Conservation (phyloP, 2,329 filamentous ascomycete species). For the Mollisiaceae sp. region DNA sequence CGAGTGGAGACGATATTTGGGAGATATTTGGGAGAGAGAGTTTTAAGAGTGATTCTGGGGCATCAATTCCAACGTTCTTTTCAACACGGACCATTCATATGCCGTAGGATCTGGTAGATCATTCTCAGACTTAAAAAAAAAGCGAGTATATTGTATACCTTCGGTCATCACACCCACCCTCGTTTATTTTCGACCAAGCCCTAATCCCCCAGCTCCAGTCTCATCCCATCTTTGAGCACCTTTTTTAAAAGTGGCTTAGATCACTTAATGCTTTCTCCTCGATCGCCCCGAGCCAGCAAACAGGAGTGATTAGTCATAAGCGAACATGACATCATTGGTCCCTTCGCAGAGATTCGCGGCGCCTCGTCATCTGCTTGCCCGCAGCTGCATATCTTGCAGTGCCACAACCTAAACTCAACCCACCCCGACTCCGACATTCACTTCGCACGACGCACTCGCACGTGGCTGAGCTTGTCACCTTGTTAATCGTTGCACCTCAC, state of each 20-base stretch:
- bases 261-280: background rate
- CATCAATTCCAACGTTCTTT: no score
- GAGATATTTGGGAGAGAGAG: no score
- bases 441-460: slow-evolving; percentile 1
- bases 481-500: background rate
- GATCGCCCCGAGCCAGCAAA: background rate
- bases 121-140: no score
- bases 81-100: no score
- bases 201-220: no score
- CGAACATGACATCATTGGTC: background rate
- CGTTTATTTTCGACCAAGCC: no score
- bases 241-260: background rate
- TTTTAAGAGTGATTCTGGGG: no score
- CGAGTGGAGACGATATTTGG: no score
- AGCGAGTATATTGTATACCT: no score
- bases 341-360: background rate
- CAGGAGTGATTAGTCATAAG: background rate
- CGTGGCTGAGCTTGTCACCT: slow-evolving; percentile 6
- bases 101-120: no score
- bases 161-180: no score
- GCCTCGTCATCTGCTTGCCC: slow-evolving; percentile 1
- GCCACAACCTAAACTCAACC: background rate
- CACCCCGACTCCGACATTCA: background rate
- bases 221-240: background rate
- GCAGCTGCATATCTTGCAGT: background rate